phyloP scores from a whole-genome alignment of 257 asterid genomes.

The Solanum commersonii region DNA sequence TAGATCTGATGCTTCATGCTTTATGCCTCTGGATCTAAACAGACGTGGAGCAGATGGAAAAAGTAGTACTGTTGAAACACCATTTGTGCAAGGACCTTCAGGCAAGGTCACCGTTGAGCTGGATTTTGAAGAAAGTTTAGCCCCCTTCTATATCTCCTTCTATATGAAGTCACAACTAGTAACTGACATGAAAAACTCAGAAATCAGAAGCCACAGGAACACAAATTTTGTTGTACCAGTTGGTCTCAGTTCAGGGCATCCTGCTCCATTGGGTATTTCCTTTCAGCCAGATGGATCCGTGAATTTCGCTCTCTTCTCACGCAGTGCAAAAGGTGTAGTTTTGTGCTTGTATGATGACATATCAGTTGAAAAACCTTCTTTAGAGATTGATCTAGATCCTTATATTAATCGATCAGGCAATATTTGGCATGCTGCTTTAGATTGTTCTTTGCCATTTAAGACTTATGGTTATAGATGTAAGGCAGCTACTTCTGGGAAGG shows the following conservation, averaged over 20 bases:
- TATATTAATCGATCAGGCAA: constrained; percentile 71
- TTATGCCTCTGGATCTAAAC: constrained; percentile 41
- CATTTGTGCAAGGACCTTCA: constrained; percentile 31
- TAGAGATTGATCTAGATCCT: constrained; percentile 93
- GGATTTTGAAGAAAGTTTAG: constrained; percentile 49
- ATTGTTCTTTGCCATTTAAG: constrained; percentile 38
- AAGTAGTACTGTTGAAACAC: constrained; percentile 32
- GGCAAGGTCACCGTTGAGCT: constrained; percentile 43
- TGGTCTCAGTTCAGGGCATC: constrained; percentile 74
- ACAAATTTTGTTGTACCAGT: constrained; percentile 72
- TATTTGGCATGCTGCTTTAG: constrained; percentile 76
- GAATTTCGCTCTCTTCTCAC: constrained; percentile 68
- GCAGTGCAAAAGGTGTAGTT: constrained; percentile 50
- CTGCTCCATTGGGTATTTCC: constrained; percentile 71
- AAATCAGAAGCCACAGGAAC: constrained; percentile 60
- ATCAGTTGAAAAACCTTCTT: constrained; percentile 40
- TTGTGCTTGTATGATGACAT: constrained; percentile 66
- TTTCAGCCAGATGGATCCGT: constrained; percentile 39
- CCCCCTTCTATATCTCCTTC: constrained; percentile 67
- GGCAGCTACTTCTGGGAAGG: constrained; percentile 20
- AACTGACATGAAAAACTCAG: constrained; percentile 15
- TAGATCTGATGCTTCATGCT: constrained; percentile 40
- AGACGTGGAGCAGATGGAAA: constrained; percentile 17
- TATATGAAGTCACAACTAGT: constrained; percentile 34
- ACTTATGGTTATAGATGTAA: constrained; percentile 77